phyloP scores from a whole-genome alignment of 1,139 yeast genomes.

The Kodamaea arcana region DNA sequence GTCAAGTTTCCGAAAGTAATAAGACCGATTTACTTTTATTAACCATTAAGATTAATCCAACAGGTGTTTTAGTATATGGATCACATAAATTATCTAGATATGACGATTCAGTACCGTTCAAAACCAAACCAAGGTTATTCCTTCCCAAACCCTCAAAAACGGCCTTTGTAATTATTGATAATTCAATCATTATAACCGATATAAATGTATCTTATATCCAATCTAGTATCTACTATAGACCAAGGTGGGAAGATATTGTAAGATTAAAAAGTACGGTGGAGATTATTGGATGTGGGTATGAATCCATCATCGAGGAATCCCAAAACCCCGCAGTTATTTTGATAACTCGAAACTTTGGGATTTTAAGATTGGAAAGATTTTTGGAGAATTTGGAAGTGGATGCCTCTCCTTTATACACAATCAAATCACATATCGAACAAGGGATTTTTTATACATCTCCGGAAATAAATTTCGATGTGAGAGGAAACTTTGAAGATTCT shows the following conservation, averaged over 20 bases:
- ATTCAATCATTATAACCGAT: constrained; percentile 65
- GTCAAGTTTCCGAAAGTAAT: constrained; percentile 24
- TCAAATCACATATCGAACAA: constrained; percentile 76
- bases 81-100: constrained; percentile 45
- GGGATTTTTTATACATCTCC: constrained; percentile 58
- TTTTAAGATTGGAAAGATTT: constrained; percentile 56
- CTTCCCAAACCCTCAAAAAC: constrained; percentile 62
- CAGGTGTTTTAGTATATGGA: constrained; percentile 56
- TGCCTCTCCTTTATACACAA: constrained; percentile 28
- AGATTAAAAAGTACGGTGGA: constrained; percentile 50
- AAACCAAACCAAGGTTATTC: constrained; percentile 46
- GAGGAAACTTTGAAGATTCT: constrained; percentile 28
- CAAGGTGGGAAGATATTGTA: constrained; percentile 78
- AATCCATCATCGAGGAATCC: constrained; percentile 13
- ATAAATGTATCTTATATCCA: constrained; percentile 40
- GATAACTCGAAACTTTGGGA: constrained; percentile 59
- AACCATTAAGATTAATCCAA: constrained; percentile 51
- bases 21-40: constrained; percentile 37
- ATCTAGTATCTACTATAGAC: constrained; percentile 37
- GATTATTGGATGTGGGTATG: constrained; percentile 61
- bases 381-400: constrained; percentile 13
- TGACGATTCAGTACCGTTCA: constrained; percentile 18
- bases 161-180: constrained; percentile 59
- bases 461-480: constrained; percentile 54
- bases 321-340: constrained; percentile 43